Evolutionary conservation across 2,329 filamentous ascomycete genomes (phyloP).

Genomic region (Paramyrothecium roridum): DNA sequence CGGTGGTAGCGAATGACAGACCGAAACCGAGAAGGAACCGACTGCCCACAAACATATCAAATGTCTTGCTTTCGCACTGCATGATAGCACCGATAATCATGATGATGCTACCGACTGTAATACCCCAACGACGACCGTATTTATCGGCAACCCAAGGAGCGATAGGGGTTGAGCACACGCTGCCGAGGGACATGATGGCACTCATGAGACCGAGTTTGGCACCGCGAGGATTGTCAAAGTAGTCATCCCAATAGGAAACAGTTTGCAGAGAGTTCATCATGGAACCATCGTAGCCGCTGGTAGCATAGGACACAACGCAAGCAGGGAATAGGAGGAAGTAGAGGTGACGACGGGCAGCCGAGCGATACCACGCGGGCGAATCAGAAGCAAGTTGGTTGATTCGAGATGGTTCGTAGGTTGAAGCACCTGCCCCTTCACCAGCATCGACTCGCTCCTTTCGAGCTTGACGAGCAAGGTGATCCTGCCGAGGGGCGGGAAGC

Average conservation of each 20-base stretch:
- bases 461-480: conserved; percentile 14
- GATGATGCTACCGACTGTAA: conserved; percentile 25
- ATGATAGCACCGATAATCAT: conserved; percentile 27
- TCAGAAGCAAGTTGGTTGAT: conserved; percentile 22
- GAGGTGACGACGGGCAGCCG: conserved; percentile 21
- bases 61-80: conserved; percentile 22
- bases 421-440: background rate
- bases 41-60: conserved; percentile 51
- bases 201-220: conserved; percentile 26
- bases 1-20: conserved; percentile 47
- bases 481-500: conserved; percentile 20
- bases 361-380: conserved; percentile 25
- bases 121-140: conserved; percentile 25
- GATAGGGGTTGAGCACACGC: conserved; percentile 30
- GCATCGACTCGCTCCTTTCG: conserved; percentile 9
- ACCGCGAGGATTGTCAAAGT: conserved; percentile 28
- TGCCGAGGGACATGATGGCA: conserved; percentile 46
- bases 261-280: conserved; percentile 49
- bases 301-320: conserved; percentile 31
- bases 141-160: conserved; percentile 26
- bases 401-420: conserved; percentile 17
- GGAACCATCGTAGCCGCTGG: conserved; percentile 46
- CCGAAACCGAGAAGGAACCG: conserved; percentile 53
- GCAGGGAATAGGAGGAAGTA: conserved; percentile 30
- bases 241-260: conserved; percentile 37